These are phyloP conservation scores for Dorcoceras hygrometricum DNA, from an alignment of 257 asterid genomes.

Conservation along the genomic window DNA sequence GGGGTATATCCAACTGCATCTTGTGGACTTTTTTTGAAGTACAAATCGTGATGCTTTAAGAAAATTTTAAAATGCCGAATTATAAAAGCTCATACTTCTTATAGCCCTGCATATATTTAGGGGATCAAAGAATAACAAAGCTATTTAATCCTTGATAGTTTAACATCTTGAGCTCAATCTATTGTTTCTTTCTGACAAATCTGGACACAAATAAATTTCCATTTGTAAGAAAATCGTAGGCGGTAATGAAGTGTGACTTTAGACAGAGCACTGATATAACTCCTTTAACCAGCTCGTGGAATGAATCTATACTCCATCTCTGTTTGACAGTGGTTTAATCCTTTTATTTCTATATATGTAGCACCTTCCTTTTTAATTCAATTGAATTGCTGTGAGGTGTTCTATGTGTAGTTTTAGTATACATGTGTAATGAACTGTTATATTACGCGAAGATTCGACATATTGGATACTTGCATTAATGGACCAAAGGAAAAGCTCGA, in stretches of 20 bases:
- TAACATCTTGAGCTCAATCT: conserved; percentile 7
- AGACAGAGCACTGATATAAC: background rate
- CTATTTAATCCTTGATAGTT: background rate
- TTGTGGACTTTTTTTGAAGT: background rate
- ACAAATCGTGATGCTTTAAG: background rate
- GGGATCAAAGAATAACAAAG: conserved; percentile 1
- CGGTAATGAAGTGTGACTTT: background rate
- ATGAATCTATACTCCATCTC: conserved; percentile 5
- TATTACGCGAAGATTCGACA: conserved; percentile 59
- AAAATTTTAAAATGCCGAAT: background rate
- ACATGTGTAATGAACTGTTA: conserved; percentile 20
- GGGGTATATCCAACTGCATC: conserved; percentile 48
- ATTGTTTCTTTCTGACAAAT: background rate
- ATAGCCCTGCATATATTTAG: conserved; percentile 17
- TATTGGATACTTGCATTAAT: conserved; percentile 78
- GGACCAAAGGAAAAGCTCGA: conserved; percentile 95
- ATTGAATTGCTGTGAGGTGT: background rate
- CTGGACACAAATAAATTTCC: background rate
- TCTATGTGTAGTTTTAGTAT: conserved; percentile 17
- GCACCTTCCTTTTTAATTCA: conserved; percentile 16
- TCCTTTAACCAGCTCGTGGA: background rate
- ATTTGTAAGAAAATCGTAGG: conserved; percentile 10
- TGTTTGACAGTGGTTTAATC: conserved; percentile 11
- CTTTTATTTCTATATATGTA: background rate
- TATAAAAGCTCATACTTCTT: background rate